A percentile compares a stretch with the other conserved stretches of the same genome.
phyloP scores from a whole-genome alignment of 441 rosid species.

The Erodium moschatum region DNA sequence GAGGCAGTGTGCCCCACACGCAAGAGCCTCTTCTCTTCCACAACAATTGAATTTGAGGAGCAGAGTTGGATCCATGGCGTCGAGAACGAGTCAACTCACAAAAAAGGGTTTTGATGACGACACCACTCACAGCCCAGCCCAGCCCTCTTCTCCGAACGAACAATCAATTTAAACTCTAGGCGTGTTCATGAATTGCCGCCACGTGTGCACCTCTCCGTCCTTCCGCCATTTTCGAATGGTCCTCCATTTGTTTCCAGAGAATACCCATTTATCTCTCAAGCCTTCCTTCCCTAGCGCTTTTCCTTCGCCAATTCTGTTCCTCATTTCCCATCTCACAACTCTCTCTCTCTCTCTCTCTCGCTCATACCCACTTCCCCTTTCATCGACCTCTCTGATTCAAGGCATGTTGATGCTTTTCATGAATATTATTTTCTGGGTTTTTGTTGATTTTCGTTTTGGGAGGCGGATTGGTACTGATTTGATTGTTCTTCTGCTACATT shows the following conservation, averaged over 20 bases:
- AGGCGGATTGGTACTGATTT: not conserved
- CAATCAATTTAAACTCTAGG: not conserved
- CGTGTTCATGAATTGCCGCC: not conserved
- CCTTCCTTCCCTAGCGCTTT: not conserved
- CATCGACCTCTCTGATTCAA: not conserved
- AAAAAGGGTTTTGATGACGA: not conserved
- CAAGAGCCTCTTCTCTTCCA: not conserved
- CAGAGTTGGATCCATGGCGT: not conserved
- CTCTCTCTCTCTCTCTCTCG: not conserved
- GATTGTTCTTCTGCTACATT: not conserved
- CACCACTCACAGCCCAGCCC: too few relatives aligned
- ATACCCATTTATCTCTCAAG: not conserved
- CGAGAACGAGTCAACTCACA: not conserved
- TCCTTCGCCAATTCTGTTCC: not conserved
- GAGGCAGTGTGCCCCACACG: too few relatives aligned
- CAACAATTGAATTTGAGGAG: not conserved
- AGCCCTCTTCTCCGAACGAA: not conserved
- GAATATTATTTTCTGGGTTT: not conserved
- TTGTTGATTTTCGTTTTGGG: not conserved
- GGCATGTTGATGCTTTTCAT: not conserved
- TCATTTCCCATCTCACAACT: not conserved
- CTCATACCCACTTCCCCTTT: not conserved
- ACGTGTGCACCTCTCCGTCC: slow-evolving; percentile 14
- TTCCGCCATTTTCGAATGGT: slow-evolving; percentile 19
- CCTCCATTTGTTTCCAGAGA: slow-evolving; percentile 13